Percentiles rank a stretch among this genome's conserved stretches.
phyloP scores from a whole-genome alignment of 2,329 filamentous ascomycete species.

The Aspergillus aculeatus region DNA sequence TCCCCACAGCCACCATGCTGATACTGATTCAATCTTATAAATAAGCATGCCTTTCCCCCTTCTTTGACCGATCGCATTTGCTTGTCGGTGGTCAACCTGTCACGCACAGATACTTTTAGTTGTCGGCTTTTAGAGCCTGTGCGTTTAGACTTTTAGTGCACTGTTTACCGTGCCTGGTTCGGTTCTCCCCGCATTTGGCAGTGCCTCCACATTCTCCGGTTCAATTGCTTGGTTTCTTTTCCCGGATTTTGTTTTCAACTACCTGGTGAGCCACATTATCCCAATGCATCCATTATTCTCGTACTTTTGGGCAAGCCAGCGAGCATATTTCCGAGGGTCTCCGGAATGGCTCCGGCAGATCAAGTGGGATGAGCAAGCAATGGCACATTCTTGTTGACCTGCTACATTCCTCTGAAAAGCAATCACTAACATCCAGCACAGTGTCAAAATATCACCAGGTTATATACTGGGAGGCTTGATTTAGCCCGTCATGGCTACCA shows the following conservation, averaged over 20 bases:
- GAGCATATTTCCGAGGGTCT: neutral
- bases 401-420: neutral
- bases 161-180: neutral
- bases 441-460: neutral
- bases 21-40: conserved; percentile 1
- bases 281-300: neutral
- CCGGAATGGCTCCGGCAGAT: neutral
- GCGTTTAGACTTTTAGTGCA: neutral
- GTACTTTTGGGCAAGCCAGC: neutral
- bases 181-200: conserved; percentile 2
- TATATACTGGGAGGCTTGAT: neutral
- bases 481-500: conserved; percentile 21
- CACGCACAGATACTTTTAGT: neutral
- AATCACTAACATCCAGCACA: neutral
- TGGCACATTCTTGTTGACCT: too few relatives aligned
- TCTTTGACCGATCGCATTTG: neutral
- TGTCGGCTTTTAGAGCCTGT: neutral
- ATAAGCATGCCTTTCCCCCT: neutral
- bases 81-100: neutral
- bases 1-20: neutral
- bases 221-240: neutral
- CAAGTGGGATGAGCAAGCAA: neutral
- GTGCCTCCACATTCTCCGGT: conserved; percentile 5
- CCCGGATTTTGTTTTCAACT: neutral
- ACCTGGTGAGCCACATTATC: neutral